Evolutionary conservation across 768 basidiomycete genomes (phyloP), one percentile per base, ranked within the genome.

Genomic region (Boletus insuetus): DNA sequence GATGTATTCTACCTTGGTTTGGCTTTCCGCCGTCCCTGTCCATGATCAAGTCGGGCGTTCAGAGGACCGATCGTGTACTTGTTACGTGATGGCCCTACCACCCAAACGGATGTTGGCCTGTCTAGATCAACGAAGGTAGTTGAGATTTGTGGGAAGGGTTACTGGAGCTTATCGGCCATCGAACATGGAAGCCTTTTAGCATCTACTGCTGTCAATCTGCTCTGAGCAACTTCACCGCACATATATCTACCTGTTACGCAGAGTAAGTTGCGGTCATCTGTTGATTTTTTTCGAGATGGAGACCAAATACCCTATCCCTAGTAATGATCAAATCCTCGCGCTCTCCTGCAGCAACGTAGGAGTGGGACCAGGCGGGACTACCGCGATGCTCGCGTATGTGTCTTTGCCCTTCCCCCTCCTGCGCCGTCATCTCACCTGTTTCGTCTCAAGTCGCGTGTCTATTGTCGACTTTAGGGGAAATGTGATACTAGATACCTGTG

Each of bases 321-420:
- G 63, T 53, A 71, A 60, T 46, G 69, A 84, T 72, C 78, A 79
- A 52, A 76, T 84, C 58, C 68, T 87, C 41, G 79, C 84, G 8
- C 68, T 91, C 41, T 81, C 86, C 16, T 89, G 84, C 59, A 74
- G 77, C 48, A 84, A 83, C 58, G 85, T 91, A n/a, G 90, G 90
- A 13, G 85, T 88, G 37, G 89, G 89, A 29, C 85, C 87, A 17
- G 89, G 89, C 4, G 90, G 90, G 8, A 86, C 86, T 16, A 92
- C 90, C 2, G 81, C 85, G 38, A 87, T 92, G 84, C 76, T 92
- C 35, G 90, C 89, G 90, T 91, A 74, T 58, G 86, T 78, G 41
- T 49, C 50, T 32, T 51, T 24, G 37, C 48, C 40, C 26, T 57
- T 51, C 51, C 37, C 41, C 46, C 47, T 49, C 44, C 42, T 31